Evolutionary conservation across 2,329 filamentous ascomycete species (phyloP).

Genomic region (Exophiala dermatitidis): DNA sequence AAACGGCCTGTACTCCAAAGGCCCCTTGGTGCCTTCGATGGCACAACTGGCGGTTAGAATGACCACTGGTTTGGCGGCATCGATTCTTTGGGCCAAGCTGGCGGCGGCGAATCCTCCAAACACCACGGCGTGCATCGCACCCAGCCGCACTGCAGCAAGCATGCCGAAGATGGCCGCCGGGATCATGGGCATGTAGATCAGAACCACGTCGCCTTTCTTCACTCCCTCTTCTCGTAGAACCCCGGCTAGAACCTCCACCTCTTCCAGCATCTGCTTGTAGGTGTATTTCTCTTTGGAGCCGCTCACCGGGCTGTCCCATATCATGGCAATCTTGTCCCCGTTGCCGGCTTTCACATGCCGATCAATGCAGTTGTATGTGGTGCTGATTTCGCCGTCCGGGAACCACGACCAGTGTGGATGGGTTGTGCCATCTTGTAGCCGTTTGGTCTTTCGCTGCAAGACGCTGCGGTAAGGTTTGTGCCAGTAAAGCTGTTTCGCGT

Average conservation of each 20-base stretch:
- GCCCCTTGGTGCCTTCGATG: constrained; percentile 76
- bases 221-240: constrained; percentile 78
- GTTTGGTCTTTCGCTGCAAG: constrained; percentile 56
- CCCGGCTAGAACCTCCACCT: constrained; percentile 75
- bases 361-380: constrained; percentile 86
- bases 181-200: constrained; percentile 97
- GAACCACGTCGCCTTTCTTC: constrained; percentile 72
- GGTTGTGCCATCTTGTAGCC: constrained; percentile 52
- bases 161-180: constrained; percentile 81
- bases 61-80: constrained; percentile 65
- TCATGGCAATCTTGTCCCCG: constrained; percentile 66
- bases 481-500: constrained; percentile 73
- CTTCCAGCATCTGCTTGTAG: constrained; percentile 66
- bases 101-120: constrained; percentile 84
- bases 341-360: constrained; percentile 76
- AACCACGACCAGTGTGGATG: constrained; percentile 88
- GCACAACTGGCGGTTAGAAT: constrained; percentile 88
- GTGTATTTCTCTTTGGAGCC: constrained; percentile 63
- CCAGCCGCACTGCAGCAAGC: constrained; percentile 70
- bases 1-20: constrained; percentile 68
- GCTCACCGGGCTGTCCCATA: constrained; percentile 83
- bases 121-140: constrained; percentile 83
- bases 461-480: constrained; percentile 63
- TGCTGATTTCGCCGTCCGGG: constrained; percentile 78
- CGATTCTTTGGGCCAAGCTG: constrained; percentile 80